Evolutionary conservation across 2,329 filamentous ascomycete genomes (phyloP).

Genomic region (Nigrospora sphaerica): DNA sequence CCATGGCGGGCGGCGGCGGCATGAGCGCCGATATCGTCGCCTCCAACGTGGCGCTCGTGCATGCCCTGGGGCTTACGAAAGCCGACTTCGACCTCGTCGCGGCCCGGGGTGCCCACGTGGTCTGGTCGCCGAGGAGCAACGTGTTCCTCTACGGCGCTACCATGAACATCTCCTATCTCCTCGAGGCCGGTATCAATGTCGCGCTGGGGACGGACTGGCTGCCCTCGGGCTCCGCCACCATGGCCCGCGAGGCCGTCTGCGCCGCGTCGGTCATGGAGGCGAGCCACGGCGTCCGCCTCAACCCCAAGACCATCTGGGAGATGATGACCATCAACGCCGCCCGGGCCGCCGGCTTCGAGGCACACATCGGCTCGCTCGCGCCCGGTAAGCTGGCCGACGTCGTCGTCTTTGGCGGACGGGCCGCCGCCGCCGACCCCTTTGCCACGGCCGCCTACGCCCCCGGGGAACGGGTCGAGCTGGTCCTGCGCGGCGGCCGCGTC

Average conservation of each 20-base stretch:
- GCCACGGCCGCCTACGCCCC: slow-evolving; percentile 13
- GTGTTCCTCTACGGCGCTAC: slow-evolving; percentile 20
- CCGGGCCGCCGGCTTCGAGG: slow-evolving; percentile 28
- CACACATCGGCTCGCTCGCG: slow-evolving; percentile 30
- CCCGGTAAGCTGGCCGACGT: slow-evolving; percentile 35
- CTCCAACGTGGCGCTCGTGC: slow-evolving; percentile 17
- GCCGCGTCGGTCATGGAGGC: slow-evolving; percentile 6
- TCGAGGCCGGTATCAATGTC: slow-evolving; percentile 16
- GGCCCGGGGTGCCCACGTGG: slow-evolving; percentile 16
- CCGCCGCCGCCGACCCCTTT: slow-evolving; percentile 5
- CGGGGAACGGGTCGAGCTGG: slow-evolving; percentile 15
- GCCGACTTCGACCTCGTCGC: slow-evolving; percentile 17
- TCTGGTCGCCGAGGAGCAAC: slow-evolving; percentile 22
- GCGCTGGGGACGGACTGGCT: slow-evolving; percentile 22
- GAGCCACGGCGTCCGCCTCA: slow-evolving; percentile 7
- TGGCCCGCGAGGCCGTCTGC: slow-evolving; percentile 16
- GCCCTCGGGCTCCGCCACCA: slow-evolving; percentile 18
- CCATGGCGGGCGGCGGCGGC: slow-evolving; percentile 11
- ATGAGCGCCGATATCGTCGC: slow-evolving; percentile 17
- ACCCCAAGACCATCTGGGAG: slow-evolving; percentile 17
- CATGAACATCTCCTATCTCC: slow-evolving; percentile 15
- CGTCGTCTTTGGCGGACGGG: slow-evolving; percentile 27
- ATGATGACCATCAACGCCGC: slow-evolving; percentile 37
- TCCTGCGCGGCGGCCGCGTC: slow-evolving; percentile 17
- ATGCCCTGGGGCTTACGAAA: slow-evolving; percentile 15